These are phyloP conservation scores for Mytilinidion resinicola DNA, from an alignment of 495 filamentous ascomycete species.

Conservation along the genomic window DNA sequence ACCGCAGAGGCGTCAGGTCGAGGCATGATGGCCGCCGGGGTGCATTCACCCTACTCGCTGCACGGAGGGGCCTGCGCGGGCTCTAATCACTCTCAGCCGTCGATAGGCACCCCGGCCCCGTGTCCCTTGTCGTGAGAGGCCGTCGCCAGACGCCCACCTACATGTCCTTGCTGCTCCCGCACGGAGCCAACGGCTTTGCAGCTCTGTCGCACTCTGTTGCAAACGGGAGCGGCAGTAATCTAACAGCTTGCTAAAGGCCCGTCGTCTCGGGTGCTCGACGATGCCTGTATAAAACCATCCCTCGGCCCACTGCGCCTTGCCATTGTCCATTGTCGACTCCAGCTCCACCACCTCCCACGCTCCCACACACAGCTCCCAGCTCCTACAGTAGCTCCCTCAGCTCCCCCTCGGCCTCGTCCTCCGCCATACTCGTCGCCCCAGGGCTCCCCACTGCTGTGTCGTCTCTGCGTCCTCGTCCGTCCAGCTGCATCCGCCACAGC, in stretches of 20 bases:
- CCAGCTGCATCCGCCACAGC: too few species aligned
- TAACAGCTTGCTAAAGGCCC: constrained; percentile 24
- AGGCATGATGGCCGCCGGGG: too few species aligned
- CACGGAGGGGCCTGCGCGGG: too few species aligned
- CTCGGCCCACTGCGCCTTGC: constrained; percentile 17
- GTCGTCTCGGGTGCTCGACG: constrained; percentile 17
- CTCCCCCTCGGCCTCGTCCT: too few species aligned
- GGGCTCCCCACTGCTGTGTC: too few species aligned
- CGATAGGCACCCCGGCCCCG: constrained; percentile 11
- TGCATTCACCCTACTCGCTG: too few species aligned
- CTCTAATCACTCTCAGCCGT: constrained; percentile 11
- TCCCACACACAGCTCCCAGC: not conserved
- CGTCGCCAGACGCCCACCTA: constrained; percentile 6
- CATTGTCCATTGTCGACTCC: constrained; percentile 7
- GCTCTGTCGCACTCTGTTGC: constrained; percentile 31
- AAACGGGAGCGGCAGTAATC: constrained; percentile 30
- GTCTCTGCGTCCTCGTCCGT: too few species aligned
- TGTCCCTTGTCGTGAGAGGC: constrained; percentile 16
- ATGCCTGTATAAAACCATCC: constrained; percentile 30
- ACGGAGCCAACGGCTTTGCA: constrained; percentile 25
- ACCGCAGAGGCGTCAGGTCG: too few species aligned
- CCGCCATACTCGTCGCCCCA: too few species aligned
- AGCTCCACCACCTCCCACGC: not conserved
- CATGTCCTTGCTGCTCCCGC: constrained; percentile 19
- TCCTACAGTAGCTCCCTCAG: not conserved